phyloP scores from a whole-genome alignment of 2,329 filamentous ascomycete species.

The Pezicula neosporulosa region DNA sequence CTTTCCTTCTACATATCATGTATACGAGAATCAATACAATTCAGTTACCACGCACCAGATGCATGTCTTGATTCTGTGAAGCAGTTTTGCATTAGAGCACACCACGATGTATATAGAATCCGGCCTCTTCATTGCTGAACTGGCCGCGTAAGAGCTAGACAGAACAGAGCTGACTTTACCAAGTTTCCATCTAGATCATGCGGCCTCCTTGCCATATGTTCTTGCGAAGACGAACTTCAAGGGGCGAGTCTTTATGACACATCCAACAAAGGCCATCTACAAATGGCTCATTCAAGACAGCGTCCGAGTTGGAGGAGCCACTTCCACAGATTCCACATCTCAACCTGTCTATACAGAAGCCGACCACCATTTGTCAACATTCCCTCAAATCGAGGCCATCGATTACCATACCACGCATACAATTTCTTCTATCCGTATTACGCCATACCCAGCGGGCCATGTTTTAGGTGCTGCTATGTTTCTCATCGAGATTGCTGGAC shows the following conservation, averaged over 20 bases:
- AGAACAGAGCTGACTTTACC: conserved; percentile 16
- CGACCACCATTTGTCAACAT: conserved; percentile 91
- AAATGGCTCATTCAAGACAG: conserved; percentile 99
- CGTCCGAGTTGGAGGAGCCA: conserved; percentile 76
- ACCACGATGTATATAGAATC: conserved; percentile 24
- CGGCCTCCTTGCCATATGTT: conserved; percentile 97
- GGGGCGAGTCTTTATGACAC: conserved; percentile 97
- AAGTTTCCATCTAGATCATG: conserved; percentile 98
- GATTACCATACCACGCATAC: conserved; percentile 98
- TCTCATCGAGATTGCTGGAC: conserved; percentile 90
- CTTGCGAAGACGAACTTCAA: conserved; percentile 97
- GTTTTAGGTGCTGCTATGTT: conserved; percentile 99
- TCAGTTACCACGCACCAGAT: conserved; percentile 27
- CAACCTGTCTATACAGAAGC: conserved; percentile 91
- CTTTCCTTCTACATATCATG: conserved; percentile 15
- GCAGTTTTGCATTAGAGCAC: conserved; percentile 19
- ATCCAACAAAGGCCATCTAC: conserved; percentile 98
- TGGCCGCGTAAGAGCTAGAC: background rate
- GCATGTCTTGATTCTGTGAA: conserved; percentile 30
- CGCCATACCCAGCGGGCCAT: conserved; percentile 93
- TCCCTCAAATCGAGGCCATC: conserved; percentile 92
- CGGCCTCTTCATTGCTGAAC: background rate
- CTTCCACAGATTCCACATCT: conserved; percentile 54
- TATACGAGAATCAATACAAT: conserved; percentile 44
- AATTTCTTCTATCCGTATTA: conserved; percentile 93